Evolutionary conservation across 1,284 basidiomycete genomes (phyloP).

Genomic region (Filobasidium uniguttulatum): DNA sequence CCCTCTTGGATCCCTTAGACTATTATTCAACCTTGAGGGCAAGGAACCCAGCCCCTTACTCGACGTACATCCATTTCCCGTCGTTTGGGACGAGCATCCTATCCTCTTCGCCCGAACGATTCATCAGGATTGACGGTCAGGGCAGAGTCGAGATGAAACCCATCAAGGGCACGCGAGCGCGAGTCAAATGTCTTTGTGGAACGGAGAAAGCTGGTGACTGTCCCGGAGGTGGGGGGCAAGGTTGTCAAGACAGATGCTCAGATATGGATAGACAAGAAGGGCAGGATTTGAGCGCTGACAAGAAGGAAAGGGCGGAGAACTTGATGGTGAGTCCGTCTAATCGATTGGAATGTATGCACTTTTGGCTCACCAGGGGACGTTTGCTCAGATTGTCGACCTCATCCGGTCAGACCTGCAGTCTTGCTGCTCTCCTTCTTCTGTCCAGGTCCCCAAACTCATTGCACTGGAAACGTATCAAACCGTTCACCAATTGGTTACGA

Average conservation of each 20-base stretch:
- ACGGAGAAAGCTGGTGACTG: conserved; percentile 20
- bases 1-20: conserved; percentile 22
- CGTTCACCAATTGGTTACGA: conserved; percentile 92
- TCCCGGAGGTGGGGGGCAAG: conserved; percentile 16
- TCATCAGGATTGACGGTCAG: conserved; percentile 65
- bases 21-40: conserved; percentile 47
- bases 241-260: conserved; percentile 20
- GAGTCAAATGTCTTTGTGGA: conserved; percentile 30
- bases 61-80: conserved; percentile 62
- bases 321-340: conserved; percentile 52
- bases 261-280: conserved; percentile 34
- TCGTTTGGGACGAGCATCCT: conserved; percentile 54
- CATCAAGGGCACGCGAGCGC: conserved; percentile 69
- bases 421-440: conserved; percentile 55
- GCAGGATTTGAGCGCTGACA: conserved; percentile 50
- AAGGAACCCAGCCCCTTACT: conserved; percentile 82
- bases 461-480: conserved; percentile 82
- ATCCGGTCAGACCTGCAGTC: conserved; percentile 79
- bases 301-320: conserved; percentile 92
- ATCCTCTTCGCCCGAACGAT: conserved; percentile 77
- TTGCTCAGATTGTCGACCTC: conserved; percentile 69
- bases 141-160: conserved; percentile 71
- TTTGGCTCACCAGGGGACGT: neutral
- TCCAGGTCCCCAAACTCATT: conserved; percentile 76
- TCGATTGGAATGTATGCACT: neutral